Evolutionary conservation across 2,329 filamentous ascomycete genomes (phyloP).

Genomic region (Pseudogymnoascus sp.): DNA sequence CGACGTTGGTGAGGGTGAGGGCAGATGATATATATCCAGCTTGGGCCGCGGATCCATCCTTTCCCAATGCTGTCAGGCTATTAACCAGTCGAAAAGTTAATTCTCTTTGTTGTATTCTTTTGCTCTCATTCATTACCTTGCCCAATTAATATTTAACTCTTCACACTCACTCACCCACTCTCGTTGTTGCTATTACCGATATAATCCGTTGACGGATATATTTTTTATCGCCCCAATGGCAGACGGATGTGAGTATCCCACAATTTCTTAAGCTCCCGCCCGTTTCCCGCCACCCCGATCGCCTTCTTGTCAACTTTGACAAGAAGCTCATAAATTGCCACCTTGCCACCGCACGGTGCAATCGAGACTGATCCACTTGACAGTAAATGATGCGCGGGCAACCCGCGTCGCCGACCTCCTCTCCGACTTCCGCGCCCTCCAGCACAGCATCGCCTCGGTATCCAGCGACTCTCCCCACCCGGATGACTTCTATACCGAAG

Average conservation of each 20-base stretch:
- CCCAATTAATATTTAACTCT: conserved; percentile 14
- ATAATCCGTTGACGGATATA: conserved; percentile 6
- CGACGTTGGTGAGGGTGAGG: conserved; percentile 5
- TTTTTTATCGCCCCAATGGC: conserved; percentile 20
- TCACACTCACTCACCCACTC: conserved; percentile 10
- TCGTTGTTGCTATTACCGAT: background rate
- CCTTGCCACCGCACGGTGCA: background rate
- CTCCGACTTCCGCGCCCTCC: conserved; percentile 51
- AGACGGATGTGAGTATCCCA: conserved; percentile 25
- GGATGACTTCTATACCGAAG: conserved; percentile 55
- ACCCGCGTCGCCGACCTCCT: conserved; percentile 54
- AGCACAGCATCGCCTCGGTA: conserved; percentile 52
- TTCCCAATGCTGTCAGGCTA: conserved; percentile 3
- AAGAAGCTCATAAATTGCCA: conserved; percentile 4
- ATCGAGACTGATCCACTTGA: conserved; percentile 13
- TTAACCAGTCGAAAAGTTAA: conserved; percentile 8
- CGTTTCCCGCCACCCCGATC: background rate
- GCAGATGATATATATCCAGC: conserved; percentile 4
- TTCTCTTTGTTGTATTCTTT: conserved; percentile 8
- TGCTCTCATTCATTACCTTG: conserved; percentile 14
- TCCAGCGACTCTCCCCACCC: conserved; percentile 45
- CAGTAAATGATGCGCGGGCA: conserved; percentile 53
- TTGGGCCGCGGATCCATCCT: background rate
- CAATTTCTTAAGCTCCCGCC: conserved; percentile 7
- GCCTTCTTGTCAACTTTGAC: background rate